Evolutionary conservation across 1,139 yeast species (phyloP), one percentile per base, ranked within the genome.

Genomic region (Zygosaccharomyces sapae): DNA sequence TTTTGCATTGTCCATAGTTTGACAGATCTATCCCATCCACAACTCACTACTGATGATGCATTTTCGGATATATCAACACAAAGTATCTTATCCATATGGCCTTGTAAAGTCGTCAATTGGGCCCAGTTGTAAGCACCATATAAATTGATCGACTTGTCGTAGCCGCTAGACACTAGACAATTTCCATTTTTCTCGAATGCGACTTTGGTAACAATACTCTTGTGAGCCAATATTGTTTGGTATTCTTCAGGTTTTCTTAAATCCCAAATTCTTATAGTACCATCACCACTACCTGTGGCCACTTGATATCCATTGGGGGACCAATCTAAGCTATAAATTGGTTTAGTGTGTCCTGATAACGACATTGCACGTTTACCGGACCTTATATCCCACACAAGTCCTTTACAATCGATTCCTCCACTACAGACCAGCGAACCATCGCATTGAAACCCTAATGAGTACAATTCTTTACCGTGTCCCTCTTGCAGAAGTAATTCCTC

Each of bases 221-320:
- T 78, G 65, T 92, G 97, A 0, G 94, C 95, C 1, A 90, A 83
- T 2, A 92, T 78, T 1, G 84, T 72, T 39, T 70, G 72, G 2
- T 47, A 16, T 71, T 50, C 34, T 74, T 77, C 42, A 62, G 68
- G 62, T 55, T 65, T 72, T 43, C 98, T 73, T 41, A 92, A 48
- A 67, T 92, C 98, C 97, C 97, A 92, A 1, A 90, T 73, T 58
- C 85, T 83, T 7, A 88, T 75, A 1, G 82, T 70, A 37, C 90
- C 81, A 65, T 90, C 97, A 0, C 87, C 95, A 51, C 95, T 80
- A 2, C 88, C 97, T 0, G 94, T 81, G 1, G 89, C 90, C 4
- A 89, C 59, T 46, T 84, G 83, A 56, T 75, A 75, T 0, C 96
- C 96, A 63, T 86, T 84, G 1, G 79, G 75, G 1, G 90, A 73